A percentile compares a stretch with the other conserved stretches of the same genome.
Evolutionary conservation across 1,139 yeast species (phyloP).

Genomic region (Kodamaea plutei): DNA sequence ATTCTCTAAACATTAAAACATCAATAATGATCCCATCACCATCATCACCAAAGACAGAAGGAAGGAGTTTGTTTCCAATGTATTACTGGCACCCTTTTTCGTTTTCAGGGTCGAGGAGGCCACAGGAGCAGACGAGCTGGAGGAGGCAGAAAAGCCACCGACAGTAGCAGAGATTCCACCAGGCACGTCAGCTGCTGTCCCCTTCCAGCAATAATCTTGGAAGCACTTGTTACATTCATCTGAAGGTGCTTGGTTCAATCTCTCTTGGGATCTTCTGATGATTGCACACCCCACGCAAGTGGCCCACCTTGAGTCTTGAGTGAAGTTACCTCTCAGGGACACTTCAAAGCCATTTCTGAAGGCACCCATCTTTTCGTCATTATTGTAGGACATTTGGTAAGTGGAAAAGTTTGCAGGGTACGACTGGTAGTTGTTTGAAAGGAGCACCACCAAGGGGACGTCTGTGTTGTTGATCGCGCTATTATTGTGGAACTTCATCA

Average conservation of each 20-base stretch:
- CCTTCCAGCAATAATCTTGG: constrained; percentile 37
- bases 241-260: constrained; percentile 33
- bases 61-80: neutral
- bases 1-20: too few relatives aligned
- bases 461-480: constrained; percentile 28
- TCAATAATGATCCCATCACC: neutral
- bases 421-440: constrained; percentile 32
- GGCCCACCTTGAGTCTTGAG: constrained; percentile 37
- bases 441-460: constrained; percentile 37
- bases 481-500: constrained; percentile 27
- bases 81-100: constrained; percentile 4
- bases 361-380: constrained; percentile 27
- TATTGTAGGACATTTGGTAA: constrained; percentile 36
- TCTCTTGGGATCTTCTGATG: constrained; percentile 40
- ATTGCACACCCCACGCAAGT: constrained; percentile 47
- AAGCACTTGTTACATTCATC: constrained; percentile 41
- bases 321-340: constrained; percentile 30
- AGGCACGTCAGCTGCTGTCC: constrained; percentile 21
- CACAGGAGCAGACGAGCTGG: constrained; percentile 4
- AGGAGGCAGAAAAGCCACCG: constrained; percentile 2
- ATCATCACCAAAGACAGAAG: constrained; percentile 1
- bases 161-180: constrained; percentile 4
- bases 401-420: constrained; percentile 37
- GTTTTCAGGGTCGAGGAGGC: constrained; percentile 5
- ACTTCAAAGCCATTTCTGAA: constrained; percentile 40